Evolutionary conservation across 2,329 filamentous ascomycete species (phyloP).

Genomic region (Trichoderma arundinaceum): DNA sequence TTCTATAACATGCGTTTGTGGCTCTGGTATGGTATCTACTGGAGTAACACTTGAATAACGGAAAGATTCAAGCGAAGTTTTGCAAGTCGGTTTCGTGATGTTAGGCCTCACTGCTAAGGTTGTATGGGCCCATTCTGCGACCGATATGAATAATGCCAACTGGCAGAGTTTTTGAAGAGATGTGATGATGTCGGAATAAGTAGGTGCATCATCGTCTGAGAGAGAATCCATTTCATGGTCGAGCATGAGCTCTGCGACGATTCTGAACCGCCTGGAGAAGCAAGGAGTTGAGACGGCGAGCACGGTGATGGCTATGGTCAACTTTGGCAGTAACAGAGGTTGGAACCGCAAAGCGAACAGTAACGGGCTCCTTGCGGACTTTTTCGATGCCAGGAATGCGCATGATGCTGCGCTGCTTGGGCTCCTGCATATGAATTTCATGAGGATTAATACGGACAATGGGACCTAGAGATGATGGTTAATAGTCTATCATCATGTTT

Average conservation of each 20-base stretch:
- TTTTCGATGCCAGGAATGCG: constrained; percentile 32
- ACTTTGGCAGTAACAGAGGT: constrained; percentile 24
- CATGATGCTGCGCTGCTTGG: constrained; percentile 38
- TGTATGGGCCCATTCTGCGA: too few species aligned
- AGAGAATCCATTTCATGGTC: constrained; percentile 29
- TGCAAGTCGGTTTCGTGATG: too few species aligned
- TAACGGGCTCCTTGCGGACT: constrained; percentile 11
- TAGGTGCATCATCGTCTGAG: constrained; percentile 30
- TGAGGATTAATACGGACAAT: constrained; percentile 43
- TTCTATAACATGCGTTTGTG: too few species aligned
- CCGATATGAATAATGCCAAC: neutral
- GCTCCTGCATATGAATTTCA: constrained; percentile 42
- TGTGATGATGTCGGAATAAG: constrained; percentile 33
- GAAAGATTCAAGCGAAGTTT: too few species aligned
- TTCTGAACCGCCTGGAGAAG: constrained; percentile 37
- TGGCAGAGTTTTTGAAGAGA: constrained; percentile 4
- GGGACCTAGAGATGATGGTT: constrained; percentile 35
- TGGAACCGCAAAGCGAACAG: constrained; percentile 25
- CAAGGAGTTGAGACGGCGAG: constrained; percentile 31
- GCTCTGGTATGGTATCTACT: too few species aligned
- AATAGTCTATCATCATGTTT: neutral
- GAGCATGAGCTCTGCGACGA: constrained; percentile 30
- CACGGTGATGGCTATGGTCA: constrained; percentile 31
- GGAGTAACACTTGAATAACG: too few species aligned
- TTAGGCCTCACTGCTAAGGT: too few species aligned